Evolutionary conservation across 2,329 filamentous ascomycete genomes (phyloP).

Genomic region (Fusarium sp.): DNA sequence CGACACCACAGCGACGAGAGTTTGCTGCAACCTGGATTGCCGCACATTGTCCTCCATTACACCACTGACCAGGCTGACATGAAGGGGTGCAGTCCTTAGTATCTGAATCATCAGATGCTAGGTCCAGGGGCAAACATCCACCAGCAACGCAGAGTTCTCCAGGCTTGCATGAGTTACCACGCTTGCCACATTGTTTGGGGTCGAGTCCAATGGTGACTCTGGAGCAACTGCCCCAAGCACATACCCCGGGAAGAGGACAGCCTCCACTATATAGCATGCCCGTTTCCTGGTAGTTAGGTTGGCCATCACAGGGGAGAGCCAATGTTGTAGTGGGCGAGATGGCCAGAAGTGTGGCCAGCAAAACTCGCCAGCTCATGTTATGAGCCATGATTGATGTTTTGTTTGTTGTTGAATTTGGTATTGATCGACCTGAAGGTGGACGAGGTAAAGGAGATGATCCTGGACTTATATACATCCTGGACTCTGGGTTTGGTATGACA

Average conservation of each 20-base stretch:
- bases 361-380: slow-evolving; percentile 26
- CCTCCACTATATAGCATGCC: slow-evolving; percentile 32
- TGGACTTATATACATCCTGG: slow-evolving; percentile 26
- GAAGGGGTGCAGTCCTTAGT: slow-evolving; percentile 4
- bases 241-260: slow-evolving; percentile 34
- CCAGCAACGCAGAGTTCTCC: slow-evolving; percentile 40
- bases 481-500: no score
- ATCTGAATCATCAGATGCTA: not conserved
- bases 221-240: slow-evolving; percentile 37
- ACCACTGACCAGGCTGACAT: slow-evolving; percentile 38
- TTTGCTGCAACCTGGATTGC: slow-evolving; percentile 33
- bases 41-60: slow-evolving; percentile 25
- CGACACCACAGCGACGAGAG: slow-evolving; percentile 24
- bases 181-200: slow-evolving; percentile 23
- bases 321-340: slow-evolving; percentile 1
- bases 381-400: slow-evolving; percentile 20
- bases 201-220: slow-evolving; percentile 37
- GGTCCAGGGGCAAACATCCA: slow-evolving; percentile 26
- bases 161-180: slow-evolving; percentile 28
- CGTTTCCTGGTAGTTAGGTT: slow-evolving; percentile 1
- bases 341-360: slow-evolving; percentile 9
- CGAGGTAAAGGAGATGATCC: slow-evolving; percentile 9
- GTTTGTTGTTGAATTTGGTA: slow-evolving; percentile 18
- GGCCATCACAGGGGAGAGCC: slow-evolving; percentile 3
- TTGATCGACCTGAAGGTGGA: slow-evolving; percentile 17